phyloP scores from a whole-genome alignment of 805 yeast genomes.

The Saturnispora sanitii region DNA sequence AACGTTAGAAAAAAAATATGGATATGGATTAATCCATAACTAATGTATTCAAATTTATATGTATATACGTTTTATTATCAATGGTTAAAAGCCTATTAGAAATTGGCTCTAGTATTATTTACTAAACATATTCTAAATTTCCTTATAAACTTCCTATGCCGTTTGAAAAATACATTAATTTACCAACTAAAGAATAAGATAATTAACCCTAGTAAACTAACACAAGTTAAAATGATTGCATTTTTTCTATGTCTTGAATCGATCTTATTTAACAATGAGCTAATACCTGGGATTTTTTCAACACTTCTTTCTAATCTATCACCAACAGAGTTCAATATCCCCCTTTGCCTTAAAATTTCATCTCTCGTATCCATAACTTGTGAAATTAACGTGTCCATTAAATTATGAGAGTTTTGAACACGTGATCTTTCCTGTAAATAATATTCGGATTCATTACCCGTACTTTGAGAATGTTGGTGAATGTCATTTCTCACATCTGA shows the following conservation, averaged over 20 bases:
- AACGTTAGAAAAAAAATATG: too few relatives aligned
- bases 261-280: constrained; percentile 63
- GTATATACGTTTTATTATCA: too few relatives aligned
- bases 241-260: constrained; percentile 86
- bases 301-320: constrained; percentile 50
- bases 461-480: constrained; percentile 43
- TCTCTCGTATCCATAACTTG: constrained; percentile 89
- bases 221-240: constrained; percentile 66
- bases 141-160: neutral
- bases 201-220: constrained; percentile 66
- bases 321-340: constrained; percentile 52
- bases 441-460: constrained; percentile 33
- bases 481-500: constrained; percentile 74
- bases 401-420: constrained; percentile 58
- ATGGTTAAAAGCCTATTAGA: too few relatives aligned
- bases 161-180: neutral
- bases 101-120: neutral
- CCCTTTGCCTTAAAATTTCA: constrained; percentile 66
- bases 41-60: too few relatives aligned
- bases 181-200: constrained; percentile 34
- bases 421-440: constrained; percentile 68
- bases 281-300: constrained; percentile 73
- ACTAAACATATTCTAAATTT: neutral
- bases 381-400: constrained; percentile 71
- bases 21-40: too few relatives aligned